Conservation (phyloP, 305 asterid genomes). For the Solanum hybrid region DNA sequence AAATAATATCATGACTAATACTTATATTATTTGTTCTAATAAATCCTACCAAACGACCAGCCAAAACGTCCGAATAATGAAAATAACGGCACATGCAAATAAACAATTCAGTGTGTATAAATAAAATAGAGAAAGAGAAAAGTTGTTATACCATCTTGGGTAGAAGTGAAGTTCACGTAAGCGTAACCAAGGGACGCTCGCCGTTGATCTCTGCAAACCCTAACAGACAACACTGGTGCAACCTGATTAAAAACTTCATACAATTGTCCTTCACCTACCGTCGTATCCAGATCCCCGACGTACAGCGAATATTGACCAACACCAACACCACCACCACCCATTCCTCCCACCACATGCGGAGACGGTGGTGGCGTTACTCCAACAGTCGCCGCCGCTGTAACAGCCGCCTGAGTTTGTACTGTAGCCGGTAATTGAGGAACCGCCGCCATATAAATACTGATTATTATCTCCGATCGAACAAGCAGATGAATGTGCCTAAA, state of each 20-base stretch:
- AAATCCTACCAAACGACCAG: too few relatives aligned
- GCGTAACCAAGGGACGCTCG: constrained; percentile 61
- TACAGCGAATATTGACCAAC: constrained; percentile 33
- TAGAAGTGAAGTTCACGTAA: constrained; percentile 55
- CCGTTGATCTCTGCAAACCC: constrained; percentile 66
- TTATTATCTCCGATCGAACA: neutral
- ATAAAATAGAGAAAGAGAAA: neutral
- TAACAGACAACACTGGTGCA: constrained; percentile 52
- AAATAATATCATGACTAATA: neutral
- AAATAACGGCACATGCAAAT: neutral
- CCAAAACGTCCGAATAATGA: too few relatives aligned
- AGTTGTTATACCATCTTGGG: constrained; percentile 42
- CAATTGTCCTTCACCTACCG: constrained; percentile 49
- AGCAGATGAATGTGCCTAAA: neutral
- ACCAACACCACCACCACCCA: neutral
- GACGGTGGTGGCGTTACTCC: constrained; percentile 14
- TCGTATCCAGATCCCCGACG: constrained; percentile 57
- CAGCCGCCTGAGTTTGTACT: constrained; percentile 20
- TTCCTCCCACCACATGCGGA: constrained; percentile 2
- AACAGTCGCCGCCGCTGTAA: neutral
- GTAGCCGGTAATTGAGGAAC: constrained; percentile 19
- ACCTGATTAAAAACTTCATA: constrained; percentile 56
- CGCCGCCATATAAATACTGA: constrained; percentile 15
- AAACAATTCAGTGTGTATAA: neutral
- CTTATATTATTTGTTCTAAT: neutral